Evolutionary conservation across 1,139 yeast species (phyloP), one percentile per base, ranked within the genome.

Genomic region (Sugiyamaella neomexicana): DNA sequence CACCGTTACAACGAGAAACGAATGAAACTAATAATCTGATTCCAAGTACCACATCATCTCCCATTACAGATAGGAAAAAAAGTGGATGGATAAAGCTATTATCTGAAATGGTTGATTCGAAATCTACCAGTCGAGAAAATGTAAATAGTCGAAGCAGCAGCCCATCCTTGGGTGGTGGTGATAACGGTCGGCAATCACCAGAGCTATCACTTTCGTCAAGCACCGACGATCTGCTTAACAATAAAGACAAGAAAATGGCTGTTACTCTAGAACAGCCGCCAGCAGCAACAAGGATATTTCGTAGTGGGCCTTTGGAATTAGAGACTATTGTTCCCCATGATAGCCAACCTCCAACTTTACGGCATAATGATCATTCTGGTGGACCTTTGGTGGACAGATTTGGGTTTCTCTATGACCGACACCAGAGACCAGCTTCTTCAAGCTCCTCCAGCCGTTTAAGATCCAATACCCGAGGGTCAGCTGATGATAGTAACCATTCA

Each of bases 241-340:
- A 39, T 9, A 20, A 39, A 16, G 42, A 23, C 15, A 27, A 47
- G 17, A 20, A 40, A 27, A 16, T 27, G 13, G 13, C 37, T 20
- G 12, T 13, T 2, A 2, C 43, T n/a, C n/a, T 12, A 10, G 31
- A 34, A 12, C 17, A 38, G 20, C n/a, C 53, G 8, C 29, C 23
- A 5, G 16, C 50, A 5, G 36, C 54, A 15, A 32, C 55, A 8
- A 29, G 55, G 2, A 40, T 54, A 6, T 57, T 46, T 9, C 52
- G 48, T 17, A 59, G 64, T 29, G 75, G 71, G 0, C 81, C 82
- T 0, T 74, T 80, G 41, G 84, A 80, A 59, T 69, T 80, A 61
- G 79, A 76, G 32, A 74, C 70, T 46, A 72, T 77, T 23, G 71
- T 68, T 13, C 71, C 75, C 1, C 68, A 65, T 40, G 59, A 62